Base-by-base conservation (phyloP, 2,329 filamentous ascomycete species). In the Fusarium metavorans region DNA sequence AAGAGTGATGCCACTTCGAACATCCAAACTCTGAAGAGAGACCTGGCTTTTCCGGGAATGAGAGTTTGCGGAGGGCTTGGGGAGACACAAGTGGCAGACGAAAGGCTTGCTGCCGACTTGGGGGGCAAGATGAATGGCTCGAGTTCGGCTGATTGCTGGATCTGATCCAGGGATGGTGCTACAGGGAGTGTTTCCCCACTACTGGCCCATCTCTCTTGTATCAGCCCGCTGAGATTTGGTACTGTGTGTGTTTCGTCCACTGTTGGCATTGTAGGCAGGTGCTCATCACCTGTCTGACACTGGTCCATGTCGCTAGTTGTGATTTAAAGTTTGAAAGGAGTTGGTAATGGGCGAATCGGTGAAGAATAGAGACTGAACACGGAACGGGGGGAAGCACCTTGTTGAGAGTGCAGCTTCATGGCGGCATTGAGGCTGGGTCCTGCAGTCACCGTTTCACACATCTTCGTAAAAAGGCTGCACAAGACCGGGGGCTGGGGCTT, bases 161-260 rank as follows among this genome's bases (percentile, higher is more conserved):
- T 50, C 45, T 23, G 45, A 2, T 50, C 25, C 25, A 16, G 25
- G 6, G 48, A 30, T 16, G 25, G 3, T 13, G 16, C 9, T 5
- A 25, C 13, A 2, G 48, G 16, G 3, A 52, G 5, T 7, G 48
- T 18, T 52, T 52, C 48, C 10, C 2, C 25, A 30, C n/a, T 27
- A 13, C 2, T 30, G 4, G n/a, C 11, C 1, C 2, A 3, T 16
- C 16, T 14, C 1, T 43, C 25, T n/a, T 8, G 27, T 1, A 7
- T 11, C 5, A n/a, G 5, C 16, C 11, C 8, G 9, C 16, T 30
- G 25, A 7, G 5, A 9, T 13, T 25, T 2, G 25, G 25, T 30
- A 6, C 18, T 2, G 10, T n/a, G 48, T 30, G 9, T 25, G 25
- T 18, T 27, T n/a, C 5, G 25, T 9, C 27, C 8, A 1, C 3